Conservation (phyloP, 805 yeast species). For the Candida methanosorbosa region DNA sequence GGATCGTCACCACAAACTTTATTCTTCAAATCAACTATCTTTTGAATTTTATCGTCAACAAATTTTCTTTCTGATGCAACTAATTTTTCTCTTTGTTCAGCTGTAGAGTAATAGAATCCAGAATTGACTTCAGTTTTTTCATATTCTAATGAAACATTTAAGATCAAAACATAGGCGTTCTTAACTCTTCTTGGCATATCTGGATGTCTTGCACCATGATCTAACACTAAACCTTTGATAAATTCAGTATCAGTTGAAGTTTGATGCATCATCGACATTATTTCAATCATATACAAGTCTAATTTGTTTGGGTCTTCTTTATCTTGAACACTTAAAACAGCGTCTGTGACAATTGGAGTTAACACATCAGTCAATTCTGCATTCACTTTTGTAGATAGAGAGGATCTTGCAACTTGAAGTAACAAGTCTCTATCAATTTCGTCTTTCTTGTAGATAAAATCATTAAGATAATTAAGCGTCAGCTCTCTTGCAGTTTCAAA, state of each 20-base stretch:
- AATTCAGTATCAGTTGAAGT: slow-evolving; percentile 76
- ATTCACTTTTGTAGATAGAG: slow-evolving; percentile 80
- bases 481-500: slow-evolving; percentile 84
- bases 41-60: slow-evolving; percentile 86
- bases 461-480: slow-evolving; percentile 59
- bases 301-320: slow-evolving; percentile 32
- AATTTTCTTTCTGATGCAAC: slow-evolving; percentile 90
- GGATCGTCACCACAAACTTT: slow-evolving; percentile 76
- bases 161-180: slow-evolving; percentile 77
- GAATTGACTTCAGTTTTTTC: slow-evolving; percentile 97
- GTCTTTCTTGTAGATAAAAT: slow-evolving; percentile 45
- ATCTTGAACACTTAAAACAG: slow-evolving; percentile 71
- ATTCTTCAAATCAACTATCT: slow-evolving; percentile 88
- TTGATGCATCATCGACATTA: slow-evolving; percentile 96
- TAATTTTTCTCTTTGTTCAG: slow-evolving; percentile 92
- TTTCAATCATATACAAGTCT: slow-evolving; percentile 95
- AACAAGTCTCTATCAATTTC: slow-evolving; percentile 78
- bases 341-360: slow-evolving; percentile 94
- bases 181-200: slow-evolving; percentile 91
- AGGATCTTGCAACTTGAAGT: slow-evolving; percentile 85
- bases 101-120: slow-evolving; percentile 87
- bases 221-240: slow-evolving; percentile 84
- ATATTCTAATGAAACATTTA: slow-evolving; percentile 92
- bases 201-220: slow-evolving; percentile 98
- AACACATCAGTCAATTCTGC: slow-evolving; percentile 69